These are phyloP conservation scores for Colletotrichum sp. DNA, from an alignment of 2,329 filamentous ascomycete species.

Conservation along the genomic window DNA sequence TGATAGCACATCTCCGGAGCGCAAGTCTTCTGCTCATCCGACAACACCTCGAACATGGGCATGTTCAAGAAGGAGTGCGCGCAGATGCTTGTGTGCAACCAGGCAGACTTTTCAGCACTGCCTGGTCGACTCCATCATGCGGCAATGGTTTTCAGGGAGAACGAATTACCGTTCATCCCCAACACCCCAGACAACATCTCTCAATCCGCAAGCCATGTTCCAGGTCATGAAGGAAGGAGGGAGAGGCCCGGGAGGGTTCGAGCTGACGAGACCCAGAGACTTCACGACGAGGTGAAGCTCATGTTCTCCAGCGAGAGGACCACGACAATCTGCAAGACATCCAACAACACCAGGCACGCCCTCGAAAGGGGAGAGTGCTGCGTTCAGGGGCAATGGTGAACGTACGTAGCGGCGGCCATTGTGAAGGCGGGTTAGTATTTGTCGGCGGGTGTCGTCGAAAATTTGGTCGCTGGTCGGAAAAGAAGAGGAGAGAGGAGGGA, in stretches of 20 bases:
- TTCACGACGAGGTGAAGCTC: conserved; percentile 40
- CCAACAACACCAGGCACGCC: conserved; percentile 48
- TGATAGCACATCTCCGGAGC: background rate
- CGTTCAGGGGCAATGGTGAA: conserved; percentile 9
- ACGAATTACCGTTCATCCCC: conserved; percentile 73
- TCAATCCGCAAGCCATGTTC: conserved; percentile 54
- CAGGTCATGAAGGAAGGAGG: conserved; percentile 56
- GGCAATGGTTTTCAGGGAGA: conserved; percentile 82
- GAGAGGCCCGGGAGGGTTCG: conserved; percentile 74
- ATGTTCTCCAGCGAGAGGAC: conserved; percentile 76
- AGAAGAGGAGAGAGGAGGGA: background rate
- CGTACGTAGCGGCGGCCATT: conserved; percentile 61
- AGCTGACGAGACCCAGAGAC: conserved; percentile 67
- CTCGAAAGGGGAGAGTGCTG: conserved; percentile 35
- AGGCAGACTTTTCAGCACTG: conserved; percentile 30
- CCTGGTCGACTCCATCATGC: conserved; percentile 37
- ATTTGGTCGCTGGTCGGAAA: conserved; percentile 12
- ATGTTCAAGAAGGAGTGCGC: conserved; percentile 57
- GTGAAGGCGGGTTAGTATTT: conserved; percentile 42
- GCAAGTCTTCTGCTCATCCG: conserved; percentile 61
- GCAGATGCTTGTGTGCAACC: conserved; percentile 38
- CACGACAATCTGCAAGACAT: conserved; percentile 74
- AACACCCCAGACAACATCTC: conserved; percentile 75
- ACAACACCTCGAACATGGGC: conserved; percentile 70
- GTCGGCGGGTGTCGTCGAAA: conserved; percentile 31